Evolutionary conservation across 2,329 filamentous ascomycete species (phyloP), one percentile per base, ranked within the genome.

Genomic region (Cucurbitaria berberidis): DNA sequence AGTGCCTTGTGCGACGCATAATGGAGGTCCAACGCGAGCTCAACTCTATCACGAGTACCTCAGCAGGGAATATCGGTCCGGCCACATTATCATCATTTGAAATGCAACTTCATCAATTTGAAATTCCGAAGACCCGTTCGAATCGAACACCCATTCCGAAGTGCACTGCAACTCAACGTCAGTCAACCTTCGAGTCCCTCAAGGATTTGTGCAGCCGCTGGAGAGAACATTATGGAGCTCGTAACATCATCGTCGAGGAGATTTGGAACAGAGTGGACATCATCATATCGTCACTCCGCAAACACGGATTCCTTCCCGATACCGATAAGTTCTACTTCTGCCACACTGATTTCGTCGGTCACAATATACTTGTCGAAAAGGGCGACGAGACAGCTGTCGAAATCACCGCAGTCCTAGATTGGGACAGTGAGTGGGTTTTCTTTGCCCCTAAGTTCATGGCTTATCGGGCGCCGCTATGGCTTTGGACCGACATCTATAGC

Each of bases 371-470:
- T 16, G 53, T 60, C 18, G 41, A 62, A 5, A 35, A 59, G 6
- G 6, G 24, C 16, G 35, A 60, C n/a, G 34, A 59, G 0, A 16
- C 43, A 1, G 43, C 39, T 15, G 27, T 62, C 3, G 22, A 47
- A 5, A 59, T 68, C 15, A 64, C 59, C 9, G 66, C 59, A 10
- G 50, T 69, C 2, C 26, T 70, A 3, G 65, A 67, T 45, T 67
- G 62, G 64, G 63, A 68, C 38, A 24, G 42, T 3, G 50, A 51
- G 2, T 53, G 35, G 27, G 67, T 68, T 1, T 13, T 42, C 34
- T 60, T 68, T 24, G 51, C 24, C 11, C 66, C 67, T 16, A 53
- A 57, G 26, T 62, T 66, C 34, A 35, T 63, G 16, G 45, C 48
- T 10, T 65, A 47, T 13, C 36, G 47, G 10, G 41, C 60, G 2